phyloP scores from a whole-genome alignment of 179 eudicot species.

The Monotropa hypopitys region DNA sequence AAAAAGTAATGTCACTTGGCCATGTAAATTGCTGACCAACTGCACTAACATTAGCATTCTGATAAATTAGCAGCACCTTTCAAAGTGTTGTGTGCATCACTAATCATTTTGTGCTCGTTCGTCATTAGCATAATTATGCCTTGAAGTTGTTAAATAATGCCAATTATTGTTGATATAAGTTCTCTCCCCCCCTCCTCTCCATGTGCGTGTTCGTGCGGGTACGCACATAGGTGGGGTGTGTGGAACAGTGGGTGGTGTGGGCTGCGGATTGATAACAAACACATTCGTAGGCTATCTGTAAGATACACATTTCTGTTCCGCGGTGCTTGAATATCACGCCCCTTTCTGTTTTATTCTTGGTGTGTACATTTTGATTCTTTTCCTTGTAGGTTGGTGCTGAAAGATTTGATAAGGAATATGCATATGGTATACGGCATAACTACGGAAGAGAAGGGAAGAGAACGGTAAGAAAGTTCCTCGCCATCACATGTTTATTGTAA shows the following conservation, averaged over 20 bases:
- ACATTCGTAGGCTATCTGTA: background rate
- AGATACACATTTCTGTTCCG: background rate
- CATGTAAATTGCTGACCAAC: background rate
- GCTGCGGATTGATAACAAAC: background rate
- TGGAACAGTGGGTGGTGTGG: too few relatives aligned
- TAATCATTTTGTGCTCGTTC: background rate
- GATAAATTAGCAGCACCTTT: background rate
- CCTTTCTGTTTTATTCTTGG: background rate
- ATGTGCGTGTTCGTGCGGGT: background rate
- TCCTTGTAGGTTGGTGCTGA: constrained; percentile 18
- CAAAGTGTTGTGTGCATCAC: background rate
- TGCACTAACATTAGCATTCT: background rate
- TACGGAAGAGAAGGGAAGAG: constrained; percentile 98
- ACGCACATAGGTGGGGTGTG: too few relatives aligned
- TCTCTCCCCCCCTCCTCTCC: background rate
- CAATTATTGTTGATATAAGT: background rate
- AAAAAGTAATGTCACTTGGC: background rate
- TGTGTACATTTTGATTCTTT: constrained; percentile 5
- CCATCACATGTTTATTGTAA: background rate
- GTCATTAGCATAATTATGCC: background rate
- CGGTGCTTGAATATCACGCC: background rate
- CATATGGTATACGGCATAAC: constrained; percentile 80
- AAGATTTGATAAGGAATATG: constrained; percentile 94
- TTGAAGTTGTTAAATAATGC: background rate
- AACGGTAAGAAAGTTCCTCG: constrained; percentile 38